phyloP scores from a whole-genome alignment of 2,329 filamentous ascomycete species.

The Myriosclerotinia duriaeana region DNA sequence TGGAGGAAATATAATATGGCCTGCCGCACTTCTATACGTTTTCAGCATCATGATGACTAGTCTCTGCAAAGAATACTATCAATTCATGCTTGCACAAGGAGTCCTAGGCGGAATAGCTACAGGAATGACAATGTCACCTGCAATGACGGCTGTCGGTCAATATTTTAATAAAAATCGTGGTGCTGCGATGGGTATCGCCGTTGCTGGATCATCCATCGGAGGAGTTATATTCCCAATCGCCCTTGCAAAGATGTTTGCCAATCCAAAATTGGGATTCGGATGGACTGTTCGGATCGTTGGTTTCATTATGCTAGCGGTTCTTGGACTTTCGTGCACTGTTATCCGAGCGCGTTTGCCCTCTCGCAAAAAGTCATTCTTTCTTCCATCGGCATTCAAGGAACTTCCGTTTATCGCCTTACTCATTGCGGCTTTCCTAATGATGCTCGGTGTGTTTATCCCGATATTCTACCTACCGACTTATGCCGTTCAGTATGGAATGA shows the following conservation, averaged over 20 bases:
- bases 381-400: slow-evolving; percentile 21
- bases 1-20: slow-evolving; percentile 53
- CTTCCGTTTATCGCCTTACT: slow-evolving; percentile 11
- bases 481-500: slow-evolving; percentile 49
- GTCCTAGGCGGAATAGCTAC: slow-evolving; percentile 37
- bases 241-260: slow-evolving; percentile 17
- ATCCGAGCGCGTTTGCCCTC: slow-evolving; percentile 19
- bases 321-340: background rate
- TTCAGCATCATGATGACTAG: slow-evolving; percentile 43
- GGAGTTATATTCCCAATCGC: slow-evolving; percentile 24
- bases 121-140: slow-evolving; percentile 44
- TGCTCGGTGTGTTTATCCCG: slow-evolving; percentile 52
- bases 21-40: slow-evolving; percentile 29
- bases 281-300: slow-evolving; percentile 37
- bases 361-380: slow-evolving; percentile 20
- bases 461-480: slow-evolving; percentile 47
- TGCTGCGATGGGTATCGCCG: slow-evolving; percentile 49
- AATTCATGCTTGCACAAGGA: slow-evolving; percentile 42
- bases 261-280: slow-evolving; percentile 37
- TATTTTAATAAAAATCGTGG: slow-evolving; percentile 52
- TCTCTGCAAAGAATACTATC: slow-evolving; percentile 41
- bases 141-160: slow-evolving; percentile 44
- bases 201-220: slow-evolving; percentile 22
- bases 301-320: slow-evolving; percentile 45
- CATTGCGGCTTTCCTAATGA: slow-evolving; percentile 39